Evolutionary conservation across 805 yeast species (phyloP), one percentile per base, ranked within the genome.

Genomic region (Debaryomyces maramus): DNA sequence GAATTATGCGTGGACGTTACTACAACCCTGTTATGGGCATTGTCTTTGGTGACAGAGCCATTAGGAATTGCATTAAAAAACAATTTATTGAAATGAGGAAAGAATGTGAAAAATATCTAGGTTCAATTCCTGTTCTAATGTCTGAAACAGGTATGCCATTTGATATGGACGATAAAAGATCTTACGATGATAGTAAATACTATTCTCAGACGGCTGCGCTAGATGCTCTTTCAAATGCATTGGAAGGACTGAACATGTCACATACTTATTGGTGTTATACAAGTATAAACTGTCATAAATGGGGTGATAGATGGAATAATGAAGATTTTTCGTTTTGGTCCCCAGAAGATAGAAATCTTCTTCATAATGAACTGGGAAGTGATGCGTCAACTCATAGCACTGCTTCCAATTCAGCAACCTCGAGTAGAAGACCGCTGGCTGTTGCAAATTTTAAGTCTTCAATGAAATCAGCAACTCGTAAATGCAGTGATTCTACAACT

Each of bases 121-220:
- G 97, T 3, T 36, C 59, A 7, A 70, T 88, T 7, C 96, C 97
- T 0, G 75, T 85, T 7, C 63, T 91, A 16, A 81, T 93, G 73
- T 79, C 95, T 1, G 99, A 91, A 60, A 89, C 91, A n/a, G 99
- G 99, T 5, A 88, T 91, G 83, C 98, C 99, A 3, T 88, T 84
- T 59, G 97, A 93, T 60, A 87, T 91, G 97, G 90, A 91, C 60
- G 72, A 78, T 43, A 87, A 85, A 55, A 69, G 64, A 34, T 85
- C 97, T 0, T 91, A 78, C 55, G 58, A 60, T 1, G 71, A 70
- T 41, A 89, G 90, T 1, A 78, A 80, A 45, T 93, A 80, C 59
- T 61, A 71, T 7, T 73, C 87, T 8, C 99, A 93, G 56, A 83
- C 84, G 2, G 66, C 76, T 5, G 97, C 97, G 0, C 66, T 87